Evolutionary conservation across 2,329 filamentous ascomycete species (phyloP).

Genomic region (Alternaria ethzedia): DNA sequence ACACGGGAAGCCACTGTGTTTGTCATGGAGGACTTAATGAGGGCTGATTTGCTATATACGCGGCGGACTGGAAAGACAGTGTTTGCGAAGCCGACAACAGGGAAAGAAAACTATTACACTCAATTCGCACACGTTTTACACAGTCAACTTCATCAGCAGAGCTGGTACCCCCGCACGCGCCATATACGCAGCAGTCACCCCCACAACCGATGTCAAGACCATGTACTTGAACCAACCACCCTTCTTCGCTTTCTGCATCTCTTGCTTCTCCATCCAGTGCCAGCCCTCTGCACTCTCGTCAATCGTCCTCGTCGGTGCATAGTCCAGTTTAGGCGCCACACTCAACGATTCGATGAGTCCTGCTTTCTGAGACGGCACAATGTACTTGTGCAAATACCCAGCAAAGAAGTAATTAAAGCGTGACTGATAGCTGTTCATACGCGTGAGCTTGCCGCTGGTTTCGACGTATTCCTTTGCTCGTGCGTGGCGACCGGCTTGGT

Average conservation of each 20-base stretch:
- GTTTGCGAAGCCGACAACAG: not conserved
- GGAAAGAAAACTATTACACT: not conserved
- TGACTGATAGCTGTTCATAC: constrained; percentile 17
- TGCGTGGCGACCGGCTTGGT: constrained; percentile 14
- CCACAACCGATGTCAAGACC: not conserved
- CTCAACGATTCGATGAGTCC: constrained; percentile 5
- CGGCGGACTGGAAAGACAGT: not conserved
- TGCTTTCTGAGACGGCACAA: not conserved
- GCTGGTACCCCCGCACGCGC: not conserved
- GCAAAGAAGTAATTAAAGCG: constrained; percentile 12
- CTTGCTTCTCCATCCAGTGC: constrained; percentile 1
- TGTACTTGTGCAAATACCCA: constrained; percentile 2
- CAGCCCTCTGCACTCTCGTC: constrained; percentile 18
- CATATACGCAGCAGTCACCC: not conserved
- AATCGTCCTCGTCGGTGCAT: constrained; percentile 19
- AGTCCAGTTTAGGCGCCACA: constrained; percentile 18
- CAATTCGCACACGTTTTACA: not conserved
- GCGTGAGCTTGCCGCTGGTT: constrained; percentile 13
- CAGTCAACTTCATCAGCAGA: not conserved
- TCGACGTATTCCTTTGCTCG: constrained; percentile 15
- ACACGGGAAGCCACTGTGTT: not conserved
- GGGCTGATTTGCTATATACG: not conserved
- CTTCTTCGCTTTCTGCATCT: not conserved
- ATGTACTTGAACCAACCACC: not conserved
- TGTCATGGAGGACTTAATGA: not conserved